phyloP scores from a whole-genome alignment of 345 rosid genomes.

The Salix suchowensis region DNA sequence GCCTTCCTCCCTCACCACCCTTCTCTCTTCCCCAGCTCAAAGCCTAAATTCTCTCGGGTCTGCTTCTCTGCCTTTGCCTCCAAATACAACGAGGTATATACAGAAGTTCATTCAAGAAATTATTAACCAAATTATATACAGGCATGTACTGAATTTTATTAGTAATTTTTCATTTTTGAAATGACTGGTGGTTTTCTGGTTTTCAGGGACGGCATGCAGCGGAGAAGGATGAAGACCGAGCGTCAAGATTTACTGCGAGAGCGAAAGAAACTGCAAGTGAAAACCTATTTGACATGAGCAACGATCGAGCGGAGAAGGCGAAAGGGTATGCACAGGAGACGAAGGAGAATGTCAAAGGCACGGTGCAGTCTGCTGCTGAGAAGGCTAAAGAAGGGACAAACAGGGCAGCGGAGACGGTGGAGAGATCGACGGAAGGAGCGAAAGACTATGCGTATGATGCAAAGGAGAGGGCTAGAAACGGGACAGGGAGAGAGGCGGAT shows the following conservation, averaged over 20 bases:
- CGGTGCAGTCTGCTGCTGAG: slow-evolving; percentile 11
- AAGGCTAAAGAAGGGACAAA: slow-evolving; percentile 11
- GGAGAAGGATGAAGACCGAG: slow-evolving; percentile 13
- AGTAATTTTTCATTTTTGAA: not conserved
- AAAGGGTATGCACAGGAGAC: slow-evolving; percentile 15
- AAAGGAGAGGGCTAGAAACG: slow-evolving; percentile 21
- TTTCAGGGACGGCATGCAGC: slow-evolving; percentile 22
- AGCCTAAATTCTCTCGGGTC: slow-evolving; percentile 26
- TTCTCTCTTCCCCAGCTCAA: not conserved
- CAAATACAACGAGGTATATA: slow-evolving; percentile 15
- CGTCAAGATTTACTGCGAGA: not conserved
- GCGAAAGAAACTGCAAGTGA: slow-evolving; percentile 11
- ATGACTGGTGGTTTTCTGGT: not conserved
- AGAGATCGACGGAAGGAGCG: slow-evolving; percentile 17
- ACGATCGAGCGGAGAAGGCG: slow-evolving; percentile 8
- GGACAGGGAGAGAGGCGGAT: slow-evolving; percentile 10
- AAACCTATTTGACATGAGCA: not conserved
- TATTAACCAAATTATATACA: not conserved
- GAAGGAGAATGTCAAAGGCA: slow-evolving; percentile 15
- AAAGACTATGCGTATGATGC: slow-evolving; percentile 10
- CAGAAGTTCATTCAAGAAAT: not conserved
- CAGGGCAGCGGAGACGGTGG: slow-evolving; percentile 18
- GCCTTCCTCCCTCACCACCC: slow-evolving; percentile 8
- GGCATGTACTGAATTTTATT: too few species aligned
- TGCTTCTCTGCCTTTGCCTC: slow-evolving; percentile 36